A percentile compares a stretch with the other conserved stretches of the same genome.
phyloP scores from a whole-genome alignment of 2,329 filamentous ascomycete genomes.

The Sporothrix luriei region DNA sequence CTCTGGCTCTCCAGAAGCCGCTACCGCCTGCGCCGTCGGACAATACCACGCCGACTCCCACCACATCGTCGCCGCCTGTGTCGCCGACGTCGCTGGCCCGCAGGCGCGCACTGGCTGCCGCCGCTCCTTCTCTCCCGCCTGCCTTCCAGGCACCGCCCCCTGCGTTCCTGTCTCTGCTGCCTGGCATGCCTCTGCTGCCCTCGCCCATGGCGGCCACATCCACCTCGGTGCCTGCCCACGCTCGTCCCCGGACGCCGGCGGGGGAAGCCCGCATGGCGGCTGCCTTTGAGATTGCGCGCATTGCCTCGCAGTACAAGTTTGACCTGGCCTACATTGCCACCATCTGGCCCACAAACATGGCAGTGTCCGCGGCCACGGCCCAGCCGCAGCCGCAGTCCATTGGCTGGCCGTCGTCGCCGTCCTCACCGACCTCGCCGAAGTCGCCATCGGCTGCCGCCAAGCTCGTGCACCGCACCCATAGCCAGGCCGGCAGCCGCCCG shows the following conservation, averaged over 20 bases:
- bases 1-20: slow-evolving; percentile 22
- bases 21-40: slow-evolving; percentile 25
- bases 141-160: slow-evolving; percentile 38
- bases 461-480: slow-evolving; percentile 21
- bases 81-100: slow-evolving; percentile 10
- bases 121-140: slow-evolving; percentile 40
- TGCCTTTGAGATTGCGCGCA: slow-evolving; percentile 58
- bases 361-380: background rate
- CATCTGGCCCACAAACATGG: slow-evolving; percentile 53
- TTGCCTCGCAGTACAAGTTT: slow-evolving; percentile 60
- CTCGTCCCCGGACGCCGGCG: slow-evolving; percentile 40
- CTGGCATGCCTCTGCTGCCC: slow-evolving; percentile 27
- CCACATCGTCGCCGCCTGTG: slow-evolving; percentile 16
- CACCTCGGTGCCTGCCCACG: background rate
- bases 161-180: slow-evolving; percentile 37
- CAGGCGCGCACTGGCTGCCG: slow-evolving; percentile 21
- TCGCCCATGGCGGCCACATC: slow-evolving; percentile 17
- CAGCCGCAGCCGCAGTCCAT: slow-evolving; percentile 13
- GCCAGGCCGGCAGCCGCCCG: slow-evolving; percentile 25
- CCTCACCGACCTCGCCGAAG: background rate
- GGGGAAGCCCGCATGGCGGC: slow-evolving; percentile 54
- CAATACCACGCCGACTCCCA: background rate
- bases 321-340: slow-evolving; percentile 63
- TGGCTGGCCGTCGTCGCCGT: slow-evolving; percentile 29
- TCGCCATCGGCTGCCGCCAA: background rate